These are phyloP conservation scores for Fusarium irregulare DNA, from an alignment of 2,329 filamentous ascomycete species.

Conservation along the genomic window DNA sequence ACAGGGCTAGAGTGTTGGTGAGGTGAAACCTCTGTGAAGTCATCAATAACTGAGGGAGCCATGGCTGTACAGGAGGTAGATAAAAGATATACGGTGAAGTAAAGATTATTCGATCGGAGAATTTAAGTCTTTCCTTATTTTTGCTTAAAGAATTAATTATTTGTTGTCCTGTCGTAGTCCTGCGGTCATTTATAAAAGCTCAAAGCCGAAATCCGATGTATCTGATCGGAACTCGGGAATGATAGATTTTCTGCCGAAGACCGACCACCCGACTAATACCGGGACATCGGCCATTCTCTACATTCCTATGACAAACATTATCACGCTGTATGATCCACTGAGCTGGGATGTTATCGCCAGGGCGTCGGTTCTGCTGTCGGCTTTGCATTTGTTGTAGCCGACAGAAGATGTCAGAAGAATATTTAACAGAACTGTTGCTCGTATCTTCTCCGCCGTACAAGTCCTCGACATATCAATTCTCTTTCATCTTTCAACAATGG, in stretches of 20 bases:
- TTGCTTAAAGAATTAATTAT: neutral
- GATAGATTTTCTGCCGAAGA: slow-evolving; percentile 1
- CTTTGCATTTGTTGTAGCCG: neutral
- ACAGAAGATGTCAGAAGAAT: neutral
- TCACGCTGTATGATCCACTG: neutral
- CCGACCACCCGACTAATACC: slow-evolving; percentile 23
- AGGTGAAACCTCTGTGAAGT: neutral
- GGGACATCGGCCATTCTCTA: neutral
- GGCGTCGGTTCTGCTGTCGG: slow-evolving; percentile 3
- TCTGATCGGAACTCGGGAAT: slow-evolving; percentile 22
- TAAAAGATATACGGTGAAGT: fast-evolving
- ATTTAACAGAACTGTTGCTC: slow-evolving; percentile 11
- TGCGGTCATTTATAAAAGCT: slow-evolving; percentile 5
- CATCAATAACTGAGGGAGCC: neutral
- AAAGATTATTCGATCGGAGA: too few relatives aligned
- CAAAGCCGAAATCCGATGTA: slow-evolving; percentile 28
- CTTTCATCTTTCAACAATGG: neutral
- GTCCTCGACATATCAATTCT: neutral
- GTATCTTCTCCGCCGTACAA: neutral
- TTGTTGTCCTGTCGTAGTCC: fast-evolving
- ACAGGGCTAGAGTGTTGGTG: neutral
- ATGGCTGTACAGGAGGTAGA: neutral
- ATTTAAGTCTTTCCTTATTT: too few relatives aligned
- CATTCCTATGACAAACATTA: slow-evolving; percentile 8
- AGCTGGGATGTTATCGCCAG: neutral